A percentile compares a stretch with the other conserved stretches of the same genome.
Conservation (phyloP, 495 filamentous ascomycete species). For the Cairneyella variabilis region DNA sequence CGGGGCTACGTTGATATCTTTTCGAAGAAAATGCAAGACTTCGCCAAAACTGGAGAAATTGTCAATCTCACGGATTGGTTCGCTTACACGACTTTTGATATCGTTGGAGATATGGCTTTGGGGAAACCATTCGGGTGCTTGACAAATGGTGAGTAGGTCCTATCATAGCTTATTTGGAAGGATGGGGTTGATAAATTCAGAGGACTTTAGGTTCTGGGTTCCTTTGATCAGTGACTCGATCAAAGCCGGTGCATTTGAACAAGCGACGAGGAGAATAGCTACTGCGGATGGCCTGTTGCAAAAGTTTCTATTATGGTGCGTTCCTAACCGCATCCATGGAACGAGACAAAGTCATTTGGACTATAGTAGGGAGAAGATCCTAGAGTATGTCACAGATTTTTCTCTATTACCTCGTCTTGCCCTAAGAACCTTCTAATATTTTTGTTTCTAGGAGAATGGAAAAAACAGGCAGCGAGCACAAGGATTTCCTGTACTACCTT, state of each 20-base stretch:
- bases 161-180: too few species aligned
- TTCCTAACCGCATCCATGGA: conserved; percentile 2
- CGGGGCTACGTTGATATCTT: conserved; percentile 17
- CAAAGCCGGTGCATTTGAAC: conserved; percentile 25
- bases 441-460: background rate
- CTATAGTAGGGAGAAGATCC: conserved; percentile 4
- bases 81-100: conserved; percentile 44
- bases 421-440: conserved; percentile 1
- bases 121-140: conserved; percentile 33
- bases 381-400: background rate
- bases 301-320: conserved; percentile 1
- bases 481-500: conserved; percentile 23
- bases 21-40: background rate
- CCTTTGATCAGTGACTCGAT: conserved; percentile 28
- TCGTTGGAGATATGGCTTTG: conserved; percentile 40
- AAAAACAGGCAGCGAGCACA: background rate
- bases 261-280: conserved; percentile 19
- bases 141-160: too few species aligned
- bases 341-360: background rate
- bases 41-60: background rate
- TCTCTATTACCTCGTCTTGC: background rate
- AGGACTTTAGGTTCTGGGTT: conserved; percentile 3
- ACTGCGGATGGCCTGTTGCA: background rate
- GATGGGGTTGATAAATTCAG: too few species aligned
- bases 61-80: conserved; percentile 44